A percentile compares a stretch with the other conserved stretches of the same genome.
These are phyloP conservation scores for Penicillium verhagenii DNA, from an alignment of 495 filamentous ascomycete species.

Conservation along the genomic window DNA sequence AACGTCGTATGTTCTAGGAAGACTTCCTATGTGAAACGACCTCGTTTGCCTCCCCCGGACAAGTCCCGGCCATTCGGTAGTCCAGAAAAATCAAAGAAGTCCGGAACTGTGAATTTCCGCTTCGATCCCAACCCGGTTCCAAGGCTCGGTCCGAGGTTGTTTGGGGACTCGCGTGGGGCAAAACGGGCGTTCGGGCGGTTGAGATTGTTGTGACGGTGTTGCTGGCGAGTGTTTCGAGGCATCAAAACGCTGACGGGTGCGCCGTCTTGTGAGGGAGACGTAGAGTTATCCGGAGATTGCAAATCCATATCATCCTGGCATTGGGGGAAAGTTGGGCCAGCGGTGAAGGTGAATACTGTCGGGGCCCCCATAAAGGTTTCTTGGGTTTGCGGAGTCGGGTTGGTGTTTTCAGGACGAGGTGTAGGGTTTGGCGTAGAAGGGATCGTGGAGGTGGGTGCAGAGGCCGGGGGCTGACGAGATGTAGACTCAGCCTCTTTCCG, in stretches of 20 bases:
- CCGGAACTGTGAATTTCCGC: constrained; percentile 69
- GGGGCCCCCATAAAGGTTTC: constrained; percentile 32
- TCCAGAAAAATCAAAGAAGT: constrained; percentile 79
- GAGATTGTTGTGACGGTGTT: constrained; percentile 47
- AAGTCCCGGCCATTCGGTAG: constrained; percentile 64
- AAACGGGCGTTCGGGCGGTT: constrained; percentile 43
- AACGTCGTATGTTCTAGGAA: constrained; percentile 33
- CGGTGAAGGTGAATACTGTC: constrained; percentile 63
- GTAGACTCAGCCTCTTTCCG: constrained; percentile 47
- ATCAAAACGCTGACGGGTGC: constrained; percentile 52
- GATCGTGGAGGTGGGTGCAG: constrained; percentile 36
- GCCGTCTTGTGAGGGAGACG: constrained; percentile 31
- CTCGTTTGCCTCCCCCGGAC: constrained; percentile 69
- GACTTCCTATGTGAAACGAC: constrained; percentile 55
- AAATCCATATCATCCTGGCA: constrained; percentile 62
- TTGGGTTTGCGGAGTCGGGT: constrained; percentile 20
- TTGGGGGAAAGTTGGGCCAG: constrained; percentile 62
- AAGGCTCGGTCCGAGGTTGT: constrained; percentile 61
- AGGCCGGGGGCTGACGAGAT: constrained; percentile 34
- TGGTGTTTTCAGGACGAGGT: constrained; percentile 24
- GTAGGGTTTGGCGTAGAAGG: constrained; percentile 39
- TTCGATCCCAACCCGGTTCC: constrained; percentile 66
- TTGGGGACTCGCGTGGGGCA: constrained; percentile 36
- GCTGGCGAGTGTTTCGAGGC: constrained; percentile 50
- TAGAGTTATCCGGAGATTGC: constrained; percentile 45